phyloP scores from a whole-genome alignment of 1,139 yeast genomes.

The Kodamaea derodonti region DNA sequence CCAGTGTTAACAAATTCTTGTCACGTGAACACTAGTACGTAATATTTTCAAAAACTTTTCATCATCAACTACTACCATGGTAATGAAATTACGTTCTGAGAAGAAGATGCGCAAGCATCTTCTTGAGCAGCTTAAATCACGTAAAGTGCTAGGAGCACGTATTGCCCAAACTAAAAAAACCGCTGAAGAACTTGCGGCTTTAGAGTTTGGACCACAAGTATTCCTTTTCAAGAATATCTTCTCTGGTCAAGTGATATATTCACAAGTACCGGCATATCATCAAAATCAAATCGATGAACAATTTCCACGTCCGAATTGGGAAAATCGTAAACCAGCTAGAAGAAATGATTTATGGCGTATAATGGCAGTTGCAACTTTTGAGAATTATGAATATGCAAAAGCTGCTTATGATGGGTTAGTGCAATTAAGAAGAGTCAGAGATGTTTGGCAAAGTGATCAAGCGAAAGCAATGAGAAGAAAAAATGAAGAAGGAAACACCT shows the following conservation, averaged over 20 bases:
- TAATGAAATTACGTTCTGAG: constrained; percentile 44
- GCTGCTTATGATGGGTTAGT: constrained; percentile 74
- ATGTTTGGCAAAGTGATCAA: constrained; percentile 52
- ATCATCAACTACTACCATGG: constrained; percentile 22
- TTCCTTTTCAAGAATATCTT: constrained; percentile 80
- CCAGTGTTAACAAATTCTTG: too few relatives aligned
- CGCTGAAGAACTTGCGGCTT: constrained; percentile 24
- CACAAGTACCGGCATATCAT: constrained; percentile 75
- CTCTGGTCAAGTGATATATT: constrained; percentile 84
- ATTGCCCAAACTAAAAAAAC: constrained; percentile 41
- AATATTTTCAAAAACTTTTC: neutral
- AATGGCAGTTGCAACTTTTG: constrained; percentile 79
- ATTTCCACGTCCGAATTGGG: constrained; percentile 82
- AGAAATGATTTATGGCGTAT: constrained; percentile 90
- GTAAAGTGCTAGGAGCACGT: constrained; percentile 43
- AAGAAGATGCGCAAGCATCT: constrained; percentile 50
- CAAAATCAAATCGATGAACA: constrained; percentile 69
- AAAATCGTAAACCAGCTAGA: constrained; percentile 72
- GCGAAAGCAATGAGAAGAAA: constrained; percentile 70
- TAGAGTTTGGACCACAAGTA: constrained; percentile 74
- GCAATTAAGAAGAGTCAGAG: constrained; percentile 70
- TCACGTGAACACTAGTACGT: too few relatives aligned
- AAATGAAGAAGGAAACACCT: constrained; percentile 72
- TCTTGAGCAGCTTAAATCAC: constrained; percentile 44
- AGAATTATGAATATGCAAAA: constrained; percentile 60